Evolutionary conservation across 768 basidiomycete species (phyloP).

Genomic region (Boletus huronensis): DNA sequence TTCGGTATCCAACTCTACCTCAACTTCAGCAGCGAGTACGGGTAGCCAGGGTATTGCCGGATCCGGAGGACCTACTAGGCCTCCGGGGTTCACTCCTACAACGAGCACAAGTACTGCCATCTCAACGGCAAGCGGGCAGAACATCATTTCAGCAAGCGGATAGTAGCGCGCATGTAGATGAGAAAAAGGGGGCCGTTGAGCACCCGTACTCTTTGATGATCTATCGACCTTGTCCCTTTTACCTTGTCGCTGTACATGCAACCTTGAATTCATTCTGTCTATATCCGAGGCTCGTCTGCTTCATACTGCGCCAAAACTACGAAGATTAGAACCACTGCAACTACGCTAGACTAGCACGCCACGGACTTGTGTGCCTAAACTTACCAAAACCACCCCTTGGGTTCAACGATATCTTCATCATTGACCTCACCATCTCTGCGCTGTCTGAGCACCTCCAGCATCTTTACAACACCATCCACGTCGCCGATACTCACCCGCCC

Average conservation of each 20-base stretch:
- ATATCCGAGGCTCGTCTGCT: too few relatives aligned
- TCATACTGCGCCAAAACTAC: neutral
- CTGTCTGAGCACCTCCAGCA: slow-evolving; percentile 63
- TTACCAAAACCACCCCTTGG: slow-evolving; percentile 56
- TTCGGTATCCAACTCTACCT: neutral
- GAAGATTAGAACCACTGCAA: neutral
- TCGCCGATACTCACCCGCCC: slow-evolving; percentile 66
- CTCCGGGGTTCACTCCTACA: neutral
- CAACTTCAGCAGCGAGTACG: neutral
- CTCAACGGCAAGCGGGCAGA: neutral
- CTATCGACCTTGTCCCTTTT: neutral
- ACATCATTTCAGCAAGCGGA: neutral
- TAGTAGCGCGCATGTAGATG: too few relatives aligned
- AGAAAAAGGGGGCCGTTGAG: neutral
- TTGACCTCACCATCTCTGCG: slow-evolving; percentile 65
- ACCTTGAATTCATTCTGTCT: neutral
- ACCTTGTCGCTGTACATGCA: neutral
- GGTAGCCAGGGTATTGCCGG: neutral
- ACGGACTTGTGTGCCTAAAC: neutral
- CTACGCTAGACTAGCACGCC: neutral
- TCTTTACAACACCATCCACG: slow-evolving; percentile 61
- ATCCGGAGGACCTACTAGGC: neutral
- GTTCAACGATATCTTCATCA: slow-evolving; percentile 36
- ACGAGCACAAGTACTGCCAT: neutral
- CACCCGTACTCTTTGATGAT: neutral